Conservation (phyloP, 1,139 yeast species). For the Hyphopichia wangnamkhiaoensis region DNA sequence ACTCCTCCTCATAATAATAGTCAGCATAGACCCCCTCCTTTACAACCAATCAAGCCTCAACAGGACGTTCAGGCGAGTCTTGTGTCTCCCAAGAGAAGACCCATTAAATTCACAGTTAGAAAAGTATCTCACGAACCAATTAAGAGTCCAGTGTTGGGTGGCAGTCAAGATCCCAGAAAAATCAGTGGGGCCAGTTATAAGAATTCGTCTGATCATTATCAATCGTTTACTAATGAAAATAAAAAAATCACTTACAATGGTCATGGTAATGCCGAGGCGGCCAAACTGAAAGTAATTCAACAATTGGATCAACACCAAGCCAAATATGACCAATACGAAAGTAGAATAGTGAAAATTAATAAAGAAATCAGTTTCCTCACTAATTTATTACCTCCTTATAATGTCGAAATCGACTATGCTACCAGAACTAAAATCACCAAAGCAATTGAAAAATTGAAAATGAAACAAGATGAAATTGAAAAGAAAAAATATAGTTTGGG, state of each 20-base stretch:
- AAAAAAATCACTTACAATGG: background rate
- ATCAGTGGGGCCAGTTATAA: background rate
- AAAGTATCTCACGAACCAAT: conserved; percentile 41
- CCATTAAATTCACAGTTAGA: conserved; percentile 45
- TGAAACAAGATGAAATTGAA: conserved; percentile 44
- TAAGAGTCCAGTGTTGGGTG: conserved; percentile 14
- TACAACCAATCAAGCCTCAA: background rate
- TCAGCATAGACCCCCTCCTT: conserved; percentile 3
- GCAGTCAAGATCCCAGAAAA: background rate
- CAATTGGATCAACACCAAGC: conserved; percentile 22
- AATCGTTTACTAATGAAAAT: background rate
- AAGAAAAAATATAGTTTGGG: conserved; percentile 48
- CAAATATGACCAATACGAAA: conserved; percentile 38
- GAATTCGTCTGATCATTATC: background rate
- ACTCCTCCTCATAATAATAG: too few relatives aligned
- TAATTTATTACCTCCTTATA: conserved; percentile 46
- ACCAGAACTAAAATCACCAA: conserved; percentile 43
- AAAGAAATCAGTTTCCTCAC: conserved; percentile 43
- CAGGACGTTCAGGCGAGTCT: too few relatives aligned
- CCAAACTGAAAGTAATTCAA: background rate
- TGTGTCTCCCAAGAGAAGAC: conserved; percentile 19
- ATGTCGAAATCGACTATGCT: conserved; percentile 46
- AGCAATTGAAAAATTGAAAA: conserved; percentile 44
- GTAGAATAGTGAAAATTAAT: conserved; percentile 37
- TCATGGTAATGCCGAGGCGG: background rate